phyloP scores from a whole-genome alignment of 805 yeast species.

The Saccharomycopsis sp. region DNA sequence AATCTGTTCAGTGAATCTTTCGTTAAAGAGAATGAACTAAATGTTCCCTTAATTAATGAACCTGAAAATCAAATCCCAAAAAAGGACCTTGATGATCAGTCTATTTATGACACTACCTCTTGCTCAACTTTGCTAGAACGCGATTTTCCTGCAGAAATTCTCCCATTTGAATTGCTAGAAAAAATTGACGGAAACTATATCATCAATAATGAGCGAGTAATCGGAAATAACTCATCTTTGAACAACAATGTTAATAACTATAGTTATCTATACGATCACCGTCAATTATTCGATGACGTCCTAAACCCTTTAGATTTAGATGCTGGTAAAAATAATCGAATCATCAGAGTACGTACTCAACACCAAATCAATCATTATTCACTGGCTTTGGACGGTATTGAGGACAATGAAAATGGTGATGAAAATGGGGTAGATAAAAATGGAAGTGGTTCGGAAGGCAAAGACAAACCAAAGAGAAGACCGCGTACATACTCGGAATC shows the following conservation, averaged over 20 bases:
- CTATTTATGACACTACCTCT: too few relatives aligned
- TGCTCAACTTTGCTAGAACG: conserved; percentile 17
- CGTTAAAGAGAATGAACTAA: too few relatives aligned
- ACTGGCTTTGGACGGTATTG: neutral
- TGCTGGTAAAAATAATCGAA: conserved; percentile 4
- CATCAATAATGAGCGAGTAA: conserved; percentile 9
- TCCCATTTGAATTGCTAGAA: conserved; percentile 17
- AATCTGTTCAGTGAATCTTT: conserved; percentile 16
- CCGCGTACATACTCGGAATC: conserved; percentile 50
- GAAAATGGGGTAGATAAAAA: neutral
- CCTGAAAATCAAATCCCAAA: too few relatives aligned
- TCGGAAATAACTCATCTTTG: neutral
- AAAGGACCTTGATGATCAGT: too few relatives aligned
- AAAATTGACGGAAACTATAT: conserved; percentile 16
- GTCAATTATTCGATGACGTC: conserved; percentile 5
- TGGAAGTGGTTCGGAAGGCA: too few relatives aligned
- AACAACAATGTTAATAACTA: too few relatives aligned
- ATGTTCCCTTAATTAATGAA: too few relatives aligned
- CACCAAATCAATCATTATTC: neutral
- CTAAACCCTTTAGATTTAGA: conserved; percentile 8
- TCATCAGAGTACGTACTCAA: conserved; percentile 12
- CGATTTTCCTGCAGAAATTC: conserved; percentile 18
- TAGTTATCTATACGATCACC: conserved; percentile 4
- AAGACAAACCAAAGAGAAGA: conserved; percentile 2
- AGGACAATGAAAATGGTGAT: neutral